Evolutionary conservation across 2,329 filamentous ascomycete genomes (phyloP), one percentile per base, ranked within the genome.

Genomic region (Talaromyces sp.): DNA sequence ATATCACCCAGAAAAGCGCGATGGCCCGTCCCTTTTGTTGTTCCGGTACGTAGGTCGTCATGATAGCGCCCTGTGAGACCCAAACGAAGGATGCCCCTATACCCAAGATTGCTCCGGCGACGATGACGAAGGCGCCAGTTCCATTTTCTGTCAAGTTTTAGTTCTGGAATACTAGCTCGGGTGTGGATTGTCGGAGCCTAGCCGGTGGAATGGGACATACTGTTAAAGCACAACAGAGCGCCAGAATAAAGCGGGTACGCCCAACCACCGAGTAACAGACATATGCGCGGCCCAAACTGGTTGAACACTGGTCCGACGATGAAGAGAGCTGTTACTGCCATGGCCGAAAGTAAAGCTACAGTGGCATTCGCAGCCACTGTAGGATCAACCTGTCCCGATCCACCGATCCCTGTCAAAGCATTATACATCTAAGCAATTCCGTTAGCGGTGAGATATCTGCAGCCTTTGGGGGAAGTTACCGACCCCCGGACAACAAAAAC

Each of bases 11-110:
- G 67, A 81, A 81, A 2, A 48, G 3, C 11, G 62, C 62, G 9
- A 63, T 63, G 5, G 62, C 62, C 6, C 62, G 58, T 7, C 62
- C 79, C 64, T 80, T 80, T 56, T 78, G 76, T 4, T 71, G 72
- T 61, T 80, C 78, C 5, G 71, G 67, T 1, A 78, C 75, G 64
- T 81, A 82, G 0, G 79, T 78, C 0, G 77, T 81, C 79, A 82
- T 81, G 66, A 81, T 81, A 25, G 79, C 77, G 11, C 80, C 80
- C 66, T 82, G 80, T 8, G 63, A 64, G 12, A 64, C 58, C 63
- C 63, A 64, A 14, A 62, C 31, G 12, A 61, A 78, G 1, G 78
- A 76, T 2, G 79, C 77, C 8, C 80, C 78, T 28, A 81, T 65
- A 67, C 80, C 80, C 18, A 81, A 73, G 31, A 82, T 72, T 11